Conservation (phyloP, 768 basidiomycete species). For the Hysterangium stoloniferum region DNA sequence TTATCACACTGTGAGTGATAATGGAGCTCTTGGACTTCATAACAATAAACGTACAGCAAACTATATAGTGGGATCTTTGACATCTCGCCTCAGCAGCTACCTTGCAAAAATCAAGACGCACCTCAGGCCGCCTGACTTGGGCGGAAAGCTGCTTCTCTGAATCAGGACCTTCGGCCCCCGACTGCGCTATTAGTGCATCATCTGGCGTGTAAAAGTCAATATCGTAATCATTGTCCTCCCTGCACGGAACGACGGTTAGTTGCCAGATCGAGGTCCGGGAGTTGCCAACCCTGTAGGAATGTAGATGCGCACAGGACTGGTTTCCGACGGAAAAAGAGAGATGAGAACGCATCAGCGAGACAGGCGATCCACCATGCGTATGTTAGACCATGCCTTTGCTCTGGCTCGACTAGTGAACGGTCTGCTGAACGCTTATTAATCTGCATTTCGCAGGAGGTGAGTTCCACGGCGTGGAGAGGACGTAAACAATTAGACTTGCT, state of each 20-base stretch:
- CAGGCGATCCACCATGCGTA: constrained; percentile 95
- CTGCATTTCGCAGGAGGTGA: constrained; percentile 30
- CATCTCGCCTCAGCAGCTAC: constrained; percentile 4
- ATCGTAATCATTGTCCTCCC: constrained; percentile 83
- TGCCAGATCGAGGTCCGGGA: constrained; percentile 17
- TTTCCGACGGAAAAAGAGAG: constrained; percentile 79
- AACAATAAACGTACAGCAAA: constrained; percentile 50
- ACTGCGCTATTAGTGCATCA: constrained; percentile 24
- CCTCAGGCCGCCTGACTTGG: constrained; percentile 69
- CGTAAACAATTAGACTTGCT: constrained; percentile 31
- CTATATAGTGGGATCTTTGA: constrained; percentile 26
- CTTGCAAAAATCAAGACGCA: too few relatives aligned
- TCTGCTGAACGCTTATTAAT: constrained; percentile 81
- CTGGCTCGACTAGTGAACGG: constrained; percentile 62
- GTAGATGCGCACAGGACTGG: constrained; percentile 50
- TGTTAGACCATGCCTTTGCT: constrained; percentile 75
- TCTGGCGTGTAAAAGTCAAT: constrained; percentile 82
- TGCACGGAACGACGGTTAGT: constrained; percentile 21
- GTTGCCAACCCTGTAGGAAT: constrained; percentile 17
- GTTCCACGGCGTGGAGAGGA: background rate
- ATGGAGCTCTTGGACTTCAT: constrained; percentile 10
- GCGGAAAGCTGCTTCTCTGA: constrained; percentile 32
- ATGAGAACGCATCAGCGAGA: constrained; percentile 73
- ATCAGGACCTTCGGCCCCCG: constrained; percentile 36
- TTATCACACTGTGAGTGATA: constrained; percentile 8